Evolutionary conservation across 176 grass and related monocot species (phyloP).

Genomic region (Alopecurus myosuroides): DNA sequence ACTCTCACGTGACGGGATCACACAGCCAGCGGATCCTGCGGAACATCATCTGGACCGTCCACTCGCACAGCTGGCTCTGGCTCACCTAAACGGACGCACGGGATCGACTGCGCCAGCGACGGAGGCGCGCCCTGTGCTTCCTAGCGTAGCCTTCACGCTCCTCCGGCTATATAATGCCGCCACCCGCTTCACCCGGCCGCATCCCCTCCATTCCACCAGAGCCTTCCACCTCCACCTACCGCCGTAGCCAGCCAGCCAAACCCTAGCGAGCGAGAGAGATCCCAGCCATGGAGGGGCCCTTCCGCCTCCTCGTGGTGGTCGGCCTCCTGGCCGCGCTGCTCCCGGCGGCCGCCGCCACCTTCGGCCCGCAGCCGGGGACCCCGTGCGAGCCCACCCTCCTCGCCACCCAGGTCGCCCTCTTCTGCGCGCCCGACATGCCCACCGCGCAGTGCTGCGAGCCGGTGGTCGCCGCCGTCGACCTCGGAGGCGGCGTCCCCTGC

Average conservation of each 20-base stretch:
- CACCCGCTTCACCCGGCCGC: not conserved
- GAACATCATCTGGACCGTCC: not conserved
- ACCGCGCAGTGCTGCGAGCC: constrained; percentile 11
- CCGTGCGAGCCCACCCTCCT: not conserved
- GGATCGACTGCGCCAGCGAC: not conserved
- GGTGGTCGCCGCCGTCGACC: not conserved
- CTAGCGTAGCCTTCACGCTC: not conserved
- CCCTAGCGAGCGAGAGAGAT: constrained; percentile 1
- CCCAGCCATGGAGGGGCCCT: constrained; percentile 5
- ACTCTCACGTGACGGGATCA: not conserved
- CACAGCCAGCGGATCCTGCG: not conserved
- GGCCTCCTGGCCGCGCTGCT: not conserved
- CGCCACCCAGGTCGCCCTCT: constrained; percentile 14
- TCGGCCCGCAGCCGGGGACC: not conserved
- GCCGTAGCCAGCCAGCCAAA: not conserved
- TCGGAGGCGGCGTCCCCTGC: constrained; percentile 14
- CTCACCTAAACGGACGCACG: not conserved
- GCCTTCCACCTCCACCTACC: not conserved
- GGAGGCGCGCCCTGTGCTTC: not conserved
- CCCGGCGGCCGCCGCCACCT: not conserved
- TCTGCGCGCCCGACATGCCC: constrained; percentile 11
- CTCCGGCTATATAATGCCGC: not conserved
- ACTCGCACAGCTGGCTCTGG: not conserved
- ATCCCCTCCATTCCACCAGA: not conserved
- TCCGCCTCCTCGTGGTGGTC: not conserved